Conservation (phyloP, 2,329 filamentous ascomycete genomes). For the Trichoderma koningiopsis region DNA sequence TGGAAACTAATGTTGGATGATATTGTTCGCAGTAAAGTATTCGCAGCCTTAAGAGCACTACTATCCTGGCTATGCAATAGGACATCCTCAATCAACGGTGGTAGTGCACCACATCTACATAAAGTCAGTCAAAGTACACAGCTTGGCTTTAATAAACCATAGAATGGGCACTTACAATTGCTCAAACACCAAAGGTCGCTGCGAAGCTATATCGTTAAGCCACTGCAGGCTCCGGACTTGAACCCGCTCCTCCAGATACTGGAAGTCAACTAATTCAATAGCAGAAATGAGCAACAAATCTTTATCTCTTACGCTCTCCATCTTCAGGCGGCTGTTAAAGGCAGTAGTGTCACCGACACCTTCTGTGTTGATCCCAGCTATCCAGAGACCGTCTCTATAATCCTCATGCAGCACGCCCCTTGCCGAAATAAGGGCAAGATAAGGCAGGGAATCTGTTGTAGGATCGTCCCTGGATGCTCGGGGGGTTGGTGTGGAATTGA, state of each 20-base stretch:
- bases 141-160: too few species aligned
- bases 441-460: conserved; percentile 51
- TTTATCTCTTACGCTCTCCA: conserved; percentile 57
- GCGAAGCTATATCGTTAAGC: conserved; percentile 59
- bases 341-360: conserved; percentile 35
- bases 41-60: conserved; percentile 61
- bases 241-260: conserved; percentile 62
- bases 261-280: conserved; percentile 67
- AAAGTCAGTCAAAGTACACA: conserved; percentile 25
- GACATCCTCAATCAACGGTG: conserved; percentile 61
- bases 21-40: conserved; percentile 60
- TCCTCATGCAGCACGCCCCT: conserved; percentile 60
- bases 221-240: conserved; percentile 62
- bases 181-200: conserved; percentile 58
- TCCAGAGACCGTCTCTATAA: conserved; percentile 64
- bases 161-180: conserved; percentile 53
- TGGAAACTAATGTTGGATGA: conserved; percentile 57
- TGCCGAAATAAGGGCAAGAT: conserved; percentile 61
- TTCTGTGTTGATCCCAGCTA: conserved; percentile 54
- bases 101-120: conserved; percentile 57
- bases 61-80: conserved; percentile 65
- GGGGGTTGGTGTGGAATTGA: conserved; percentile 30
- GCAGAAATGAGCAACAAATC: conserved; percentile 64
- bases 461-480: conserved; percentile 24
- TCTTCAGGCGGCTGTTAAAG: conserved; percentile 34